A percentile compares a stretch with the other conserved stretches of the same genome.
Evolutionary conservation across 805 yeast species (phyloP).

Genomic region (Yarrowia yakushimensis): DNA sequence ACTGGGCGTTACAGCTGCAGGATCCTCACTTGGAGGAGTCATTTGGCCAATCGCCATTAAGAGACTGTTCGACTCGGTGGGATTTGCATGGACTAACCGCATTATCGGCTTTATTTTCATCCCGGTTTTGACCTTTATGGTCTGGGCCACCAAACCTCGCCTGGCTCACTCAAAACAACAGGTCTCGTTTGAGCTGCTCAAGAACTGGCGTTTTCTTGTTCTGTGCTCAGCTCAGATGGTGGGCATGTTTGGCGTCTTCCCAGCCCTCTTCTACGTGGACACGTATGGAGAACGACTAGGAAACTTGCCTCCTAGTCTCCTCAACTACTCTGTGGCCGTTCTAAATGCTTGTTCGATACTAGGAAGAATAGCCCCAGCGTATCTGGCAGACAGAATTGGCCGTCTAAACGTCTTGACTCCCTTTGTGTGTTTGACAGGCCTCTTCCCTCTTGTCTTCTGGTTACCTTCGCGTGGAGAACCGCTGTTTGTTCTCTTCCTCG

Average conservation of each 20-base stretch:
- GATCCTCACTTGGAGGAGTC: slow-evolving; percentile 52
- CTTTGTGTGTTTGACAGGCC: slow-evolving; percentile 1
- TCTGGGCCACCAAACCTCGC: slow-evolving; percentile 23
- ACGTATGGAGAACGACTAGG: slow-evolving; percentile 32
- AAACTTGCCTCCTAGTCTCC: slow-evolving; percentile 29
- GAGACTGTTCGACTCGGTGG: slow-evolving; percentile 43
- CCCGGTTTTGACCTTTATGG: slow-evolving; percentile 24
- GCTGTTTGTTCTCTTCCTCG: slow-evolving; percentile 33
- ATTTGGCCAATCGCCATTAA: slow-evolving; percentile 33
- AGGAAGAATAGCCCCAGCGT: slow-evolving; percentile 31
- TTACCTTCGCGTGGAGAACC: slow-evolving; percentile 27
- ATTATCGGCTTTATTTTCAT: slow-evolving; percentile 44
- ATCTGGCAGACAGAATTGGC: slow-evolving; percentile 5
- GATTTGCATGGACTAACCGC: slow-evolving; percentile 54
- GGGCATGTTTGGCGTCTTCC: slow-evolving; percentile 34
- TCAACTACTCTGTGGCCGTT: slow-evolving; percentile 35
- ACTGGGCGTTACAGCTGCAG: slow-evolving; percentile 47
- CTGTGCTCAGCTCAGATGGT: slow-evolving; percentile 28
- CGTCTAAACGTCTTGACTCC: slow-evolving; percentile 15
- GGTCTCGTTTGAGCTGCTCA: slow-evolving; percentile 29
- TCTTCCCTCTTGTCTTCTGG: slow-evolving; percentile 31
- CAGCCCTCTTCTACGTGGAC: slow-evolving; percentile 36
- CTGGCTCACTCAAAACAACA: background rate
- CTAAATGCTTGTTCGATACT: slow-evolving; percentile 41
- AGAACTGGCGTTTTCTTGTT: slow-evolving; percentile 30